A percentile compares a stretch with the other conserved stretches of the same genome.
These are phyloP conservation scores for Carex scoparia DNA, from an alignment of 176 grass and related monocot species.

Conservation along the genomic window DNA sequence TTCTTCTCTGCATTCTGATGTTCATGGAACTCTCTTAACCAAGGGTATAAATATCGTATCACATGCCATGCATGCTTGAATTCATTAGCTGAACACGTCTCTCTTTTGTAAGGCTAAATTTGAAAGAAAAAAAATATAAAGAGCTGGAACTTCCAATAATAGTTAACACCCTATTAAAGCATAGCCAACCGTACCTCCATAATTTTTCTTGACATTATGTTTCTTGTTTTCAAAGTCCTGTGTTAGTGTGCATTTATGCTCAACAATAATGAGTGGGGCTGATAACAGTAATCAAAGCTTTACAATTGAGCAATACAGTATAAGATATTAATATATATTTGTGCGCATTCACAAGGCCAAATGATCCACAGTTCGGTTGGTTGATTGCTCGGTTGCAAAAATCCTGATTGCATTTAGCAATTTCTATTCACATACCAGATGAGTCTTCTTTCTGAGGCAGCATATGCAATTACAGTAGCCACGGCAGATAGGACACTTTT, in stretches of 20 bases:
- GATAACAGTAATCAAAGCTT: not conserved
- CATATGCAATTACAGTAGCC: slow-evolving; percentile 12
- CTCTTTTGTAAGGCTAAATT: slow-evolving; percentile 23
- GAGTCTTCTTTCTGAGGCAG: slow-evolving; percentile 9
- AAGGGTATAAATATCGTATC: slow-evolving; percentile 40
- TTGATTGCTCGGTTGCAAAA: not conserved
- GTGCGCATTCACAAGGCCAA: not conserved
- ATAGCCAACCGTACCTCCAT: not conserved
- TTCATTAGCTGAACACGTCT: not conserved
- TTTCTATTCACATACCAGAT: not conserved
- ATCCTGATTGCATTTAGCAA: not conserved
- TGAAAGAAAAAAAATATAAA: not conserved
- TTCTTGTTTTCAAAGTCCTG: not conserved
- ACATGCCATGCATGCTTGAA: slow-evolving; percentile 26
- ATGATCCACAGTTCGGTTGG: not conserved
- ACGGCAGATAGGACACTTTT: slow-evolving; percentile 9
- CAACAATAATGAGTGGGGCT: not conserved
- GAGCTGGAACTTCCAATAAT: not conserved
- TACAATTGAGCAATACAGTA: not conserved
- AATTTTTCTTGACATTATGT: not conserved
- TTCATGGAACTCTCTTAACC: slow-evolving; percentile 48
- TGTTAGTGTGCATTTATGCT: not conserved
- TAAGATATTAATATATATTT: not conserved
- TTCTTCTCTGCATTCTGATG: slow-evolving; percentile 50
- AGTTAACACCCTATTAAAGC: not conserved